Evolutionary conservation across 495 filamentous ascomycete species (phyloP).

Genomic region (Pyronema domesticum): DNA sequence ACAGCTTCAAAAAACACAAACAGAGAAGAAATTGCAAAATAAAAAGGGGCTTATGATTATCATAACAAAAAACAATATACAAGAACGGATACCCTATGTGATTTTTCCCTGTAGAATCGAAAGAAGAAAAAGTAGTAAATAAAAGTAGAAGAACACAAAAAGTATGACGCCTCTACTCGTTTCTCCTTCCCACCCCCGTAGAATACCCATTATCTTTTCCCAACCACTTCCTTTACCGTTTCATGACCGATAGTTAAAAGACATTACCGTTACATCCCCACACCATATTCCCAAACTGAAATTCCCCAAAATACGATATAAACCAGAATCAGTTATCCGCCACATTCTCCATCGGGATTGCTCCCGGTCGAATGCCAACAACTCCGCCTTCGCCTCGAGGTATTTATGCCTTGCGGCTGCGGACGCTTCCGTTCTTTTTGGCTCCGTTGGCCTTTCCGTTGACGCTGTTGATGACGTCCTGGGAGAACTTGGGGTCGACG

Average conservation of each 20-base stretch:
- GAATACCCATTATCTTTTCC: neutral
- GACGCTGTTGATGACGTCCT: constrained; percentile 24
- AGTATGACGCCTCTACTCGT: neutral
- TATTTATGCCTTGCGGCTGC: constrained; percentile 42
- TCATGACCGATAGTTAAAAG: constrained; percentile 3
- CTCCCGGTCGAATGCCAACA: too few species aligned
- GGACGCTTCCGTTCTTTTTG: constrained; percentile 34
- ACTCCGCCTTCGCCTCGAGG: too few species aligned
- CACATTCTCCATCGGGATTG: too few species aligned
- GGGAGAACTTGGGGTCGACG: constrained; percentile 25
- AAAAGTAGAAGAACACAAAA: neutral
- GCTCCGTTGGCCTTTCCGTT: constrained; percentile 29
- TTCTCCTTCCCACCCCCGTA: neutral
- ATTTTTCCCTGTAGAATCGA: neutral
- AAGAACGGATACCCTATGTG: neutral
- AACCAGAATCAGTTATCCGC: too few species aligned
- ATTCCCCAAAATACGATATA: too few species aligned
- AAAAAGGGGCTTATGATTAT: neutral
- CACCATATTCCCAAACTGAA: neutral
- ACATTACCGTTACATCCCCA: constrained; percentile 1
- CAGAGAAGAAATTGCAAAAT: neutral
- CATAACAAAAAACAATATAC: neutral
- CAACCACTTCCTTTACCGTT: neutral
- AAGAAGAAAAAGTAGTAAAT: neutral
- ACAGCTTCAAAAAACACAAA: neutral